Conservation (phyloP, 495 filamentous ascomycete species). For the Penicillium flavigenum region DNA sequence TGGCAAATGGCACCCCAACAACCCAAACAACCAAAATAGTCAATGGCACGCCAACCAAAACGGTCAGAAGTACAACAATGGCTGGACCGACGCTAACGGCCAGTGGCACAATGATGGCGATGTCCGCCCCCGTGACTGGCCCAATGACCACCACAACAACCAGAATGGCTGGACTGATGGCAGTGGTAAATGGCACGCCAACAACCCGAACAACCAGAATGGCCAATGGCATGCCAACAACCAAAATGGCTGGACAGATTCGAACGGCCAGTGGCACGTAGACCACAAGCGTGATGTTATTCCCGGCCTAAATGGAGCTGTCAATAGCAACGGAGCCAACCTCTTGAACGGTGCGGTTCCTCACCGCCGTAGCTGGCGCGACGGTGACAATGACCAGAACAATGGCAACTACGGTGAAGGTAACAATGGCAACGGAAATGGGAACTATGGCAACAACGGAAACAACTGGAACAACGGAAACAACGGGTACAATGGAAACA, state of each 20-base stretch:
- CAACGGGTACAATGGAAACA: conserved; percentile 3
- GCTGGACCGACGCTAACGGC: conserved; percentile 25
- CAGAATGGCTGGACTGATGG: conserved; percentile 18
- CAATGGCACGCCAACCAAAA: conserved; percentile 15
- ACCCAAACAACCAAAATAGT: conserved; percentile 10
- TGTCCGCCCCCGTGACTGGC: no score
- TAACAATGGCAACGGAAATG: no score
- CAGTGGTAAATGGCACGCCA: conserved; percentile 17
- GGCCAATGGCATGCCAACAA: conserved; percentile 22
- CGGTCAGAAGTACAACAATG: not conserved
- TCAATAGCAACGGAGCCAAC: not conserved
- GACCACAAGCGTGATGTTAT: conserved; percentile 18
- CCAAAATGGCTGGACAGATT: conserved; percentile 17
- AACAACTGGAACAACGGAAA: not conserved
- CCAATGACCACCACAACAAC: no score
- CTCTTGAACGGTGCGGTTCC: no score
- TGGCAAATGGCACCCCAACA: conserved; percentile 16
- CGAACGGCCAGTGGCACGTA: conserved; percentile 19
- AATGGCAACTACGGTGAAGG: conserved; percentile 4
- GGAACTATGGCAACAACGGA: conserved; percentile 1
- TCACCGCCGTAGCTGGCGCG: conserved; percentile 14
- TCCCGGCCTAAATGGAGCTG: conserved; percentile 7
- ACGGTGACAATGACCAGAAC: conserved; percentile 12
- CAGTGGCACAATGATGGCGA: conserved; percentile 18
- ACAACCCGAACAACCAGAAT: conserved; percentile 3